Evolutionary conservation across 169 alveolate species (phyloP).

Genomic region (Plasmodium vivax): DNA sequence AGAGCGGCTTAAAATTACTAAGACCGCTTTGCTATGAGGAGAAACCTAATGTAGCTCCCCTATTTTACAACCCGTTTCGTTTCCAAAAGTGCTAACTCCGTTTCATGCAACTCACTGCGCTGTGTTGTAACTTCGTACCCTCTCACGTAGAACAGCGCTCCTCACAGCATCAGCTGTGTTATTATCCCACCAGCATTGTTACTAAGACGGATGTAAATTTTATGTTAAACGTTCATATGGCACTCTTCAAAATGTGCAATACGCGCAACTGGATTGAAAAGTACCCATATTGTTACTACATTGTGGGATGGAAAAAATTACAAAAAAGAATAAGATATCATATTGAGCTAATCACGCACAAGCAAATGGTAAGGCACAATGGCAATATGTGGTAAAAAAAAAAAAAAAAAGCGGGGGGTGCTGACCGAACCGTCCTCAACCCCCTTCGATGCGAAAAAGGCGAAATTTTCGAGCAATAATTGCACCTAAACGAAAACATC

Average conservation of each 20-base stretch:
- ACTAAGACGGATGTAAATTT: neutral
- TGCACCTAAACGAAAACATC: slow-evolving; percentile 14
- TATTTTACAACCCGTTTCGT: neutral
- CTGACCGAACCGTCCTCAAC: neutral
- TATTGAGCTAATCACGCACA: neutral
- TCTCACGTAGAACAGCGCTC: neutral
- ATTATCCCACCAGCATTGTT: neutral
- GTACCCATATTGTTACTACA: neutral
- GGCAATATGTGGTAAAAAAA: neutral
- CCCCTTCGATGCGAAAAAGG: neutral
- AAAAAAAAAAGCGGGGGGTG: neutral
- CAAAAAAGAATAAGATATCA: neutral
- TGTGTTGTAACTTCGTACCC: neutral
- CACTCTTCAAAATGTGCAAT: neutral
- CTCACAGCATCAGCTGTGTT: neutral
- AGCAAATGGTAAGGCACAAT: neutral
- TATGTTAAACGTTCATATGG: neutral
- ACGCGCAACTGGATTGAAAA: neutral
- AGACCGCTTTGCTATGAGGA: neutral
- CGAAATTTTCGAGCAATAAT: neutral
- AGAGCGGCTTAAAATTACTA: neutral
- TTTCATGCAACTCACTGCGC: neutral
- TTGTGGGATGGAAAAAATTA: neutral
- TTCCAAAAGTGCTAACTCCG: neutral
- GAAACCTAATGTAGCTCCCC: neutral